Evolutionary conservation across 768 basidiomycete genomes (phyloP).

Genomic region (Mycena vulgaris): DNA sequence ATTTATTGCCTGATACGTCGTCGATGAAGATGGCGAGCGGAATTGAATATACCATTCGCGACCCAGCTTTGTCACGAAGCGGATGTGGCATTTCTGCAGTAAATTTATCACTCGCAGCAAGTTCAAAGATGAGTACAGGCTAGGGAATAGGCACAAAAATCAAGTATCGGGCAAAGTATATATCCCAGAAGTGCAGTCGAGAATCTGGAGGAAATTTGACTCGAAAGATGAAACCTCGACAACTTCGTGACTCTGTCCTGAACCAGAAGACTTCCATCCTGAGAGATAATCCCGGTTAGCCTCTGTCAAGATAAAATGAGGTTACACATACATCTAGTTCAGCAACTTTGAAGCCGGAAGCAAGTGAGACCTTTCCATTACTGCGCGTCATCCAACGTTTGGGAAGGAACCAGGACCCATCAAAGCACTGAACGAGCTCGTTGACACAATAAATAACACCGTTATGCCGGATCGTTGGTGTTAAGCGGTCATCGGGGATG

Average conservation of each 20-base stretch:
- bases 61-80: constrained; percentile 27
- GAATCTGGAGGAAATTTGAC: constrained; percentile 9
- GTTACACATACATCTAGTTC: not conserved
- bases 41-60: constrained; percentile 30
- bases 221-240: constrained; percentile 6
- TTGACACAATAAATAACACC: constrained; percentile 45
- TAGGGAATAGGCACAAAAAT: not conserved
- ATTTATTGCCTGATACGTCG: constrained; percentile 47
- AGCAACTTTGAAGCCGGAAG: not conserved
- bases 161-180: not conserved
- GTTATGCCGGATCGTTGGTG: constrained; percentile 42
- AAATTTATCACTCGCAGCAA: not conserved
- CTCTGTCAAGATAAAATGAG: not conserved
- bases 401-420: constrained; percentile 30
- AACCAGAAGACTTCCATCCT: constrained; percentile 5
- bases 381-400: constrained; percentile 23
- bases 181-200: constrained; percentile 11
- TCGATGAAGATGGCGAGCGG: constrained; percentile 43
- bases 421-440: constrained; percentile 39
- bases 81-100: constrained; percentile 19
- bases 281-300: not conserved
- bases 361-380: not conserved
- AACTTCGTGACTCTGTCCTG: not conserved
- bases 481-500: constrained; percentile 44
- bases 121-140: not conserved